These are phyloP conservation scores for Colletotrichum magnum DNA, from an alignment of 2,329 filamentous ascomycete species.

Conservation along the genomic window DNA sequence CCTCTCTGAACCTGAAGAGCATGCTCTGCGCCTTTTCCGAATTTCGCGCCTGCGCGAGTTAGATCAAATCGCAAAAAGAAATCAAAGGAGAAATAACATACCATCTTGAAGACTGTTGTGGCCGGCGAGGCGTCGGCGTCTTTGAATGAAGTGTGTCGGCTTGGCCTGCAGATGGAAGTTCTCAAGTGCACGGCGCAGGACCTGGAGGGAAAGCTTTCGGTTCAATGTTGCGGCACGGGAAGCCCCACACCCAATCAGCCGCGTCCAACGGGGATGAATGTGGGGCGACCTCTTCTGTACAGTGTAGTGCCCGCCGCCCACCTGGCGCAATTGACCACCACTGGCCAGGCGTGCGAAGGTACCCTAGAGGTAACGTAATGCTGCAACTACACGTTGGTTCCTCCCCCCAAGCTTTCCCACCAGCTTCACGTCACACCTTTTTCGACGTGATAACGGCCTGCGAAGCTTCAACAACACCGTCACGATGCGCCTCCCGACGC, in stretches of 20 bases:
- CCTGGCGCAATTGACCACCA: neutral
- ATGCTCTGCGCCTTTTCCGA: conserved; percentile 99
- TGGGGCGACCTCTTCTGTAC: too few relatives aligned
- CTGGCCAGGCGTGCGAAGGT: neutral
- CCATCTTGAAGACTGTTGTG: conserved; percentile 28
- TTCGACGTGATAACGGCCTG: conserved; percentile 26
- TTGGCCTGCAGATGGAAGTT: conserved; percentile 22
- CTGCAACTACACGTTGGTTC: neutral
- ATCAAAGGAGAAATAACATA: neutral
- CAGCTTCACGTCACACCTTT: conserved; percentile 19
- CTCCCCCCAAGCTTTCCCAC: conserved; percentile 11
- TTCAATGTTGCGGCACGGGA: too few relatives aligned
- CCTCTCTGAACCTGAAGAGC: conserved; percentile 99
- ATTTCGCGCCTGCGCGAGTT: conserved; percentile 82
- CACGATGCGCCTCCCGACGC: conserved; percentile 43
- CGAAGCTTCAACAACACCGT: conserved; percentile 32
- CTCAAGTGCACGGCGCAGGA: neutral
- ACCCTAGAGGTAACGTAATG: neutral
- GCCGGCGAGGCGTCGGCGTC: conserved; percentile 20
- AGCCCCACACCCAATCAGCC: conserved; percentile 26
- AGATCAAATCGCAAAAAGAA: neutral
- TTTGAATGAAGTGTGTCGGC: neutral
- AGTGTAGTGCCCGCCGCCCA: neutral
- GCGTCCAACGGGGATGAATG: neutral
- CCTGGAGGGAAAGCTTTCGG: neutral